A percentile compares a stretch with the other conserved stretches of the same genome.
Evolutionary conservation across 202 grass and related monocot genomes (phyloP).

Genomic region (Bolboschoenoplectus hybrid): DNA sequence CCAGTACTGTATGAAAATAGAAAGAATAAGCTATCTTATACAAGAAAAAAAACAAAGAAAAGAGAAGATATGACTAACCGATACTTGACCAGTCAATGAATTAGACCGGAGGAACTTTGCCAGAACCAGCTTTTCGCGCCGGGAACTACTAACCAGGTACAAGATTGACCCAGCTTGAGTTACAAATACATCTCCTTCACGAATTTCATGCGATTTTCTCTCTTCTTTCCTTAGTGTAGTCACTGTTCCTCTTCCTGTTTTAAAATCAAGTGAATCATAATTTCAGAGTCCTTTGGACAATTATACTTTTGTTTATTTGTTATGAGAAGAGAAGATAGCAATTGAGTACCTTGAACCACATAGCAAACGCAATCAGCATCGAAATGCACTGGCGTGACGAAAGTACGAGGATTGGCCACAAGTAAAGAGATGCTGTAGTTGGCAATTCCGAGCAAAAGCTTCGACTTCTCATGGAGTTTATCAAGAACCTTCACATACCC

Average conservation of each 20-base stretch:
- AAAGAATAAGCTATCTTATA: not conserved
- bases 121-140: conserved; percentile 55
- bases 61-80: conserved; percentile 33
- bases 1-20: not conserved
- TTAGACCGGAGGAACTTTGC: conserved; percentile 58
- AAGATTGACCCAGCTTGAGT: conserved; percentile 59
- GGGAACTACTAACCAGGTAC: conserved; percentile 61
- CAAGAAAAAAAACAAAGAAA: not conserved
- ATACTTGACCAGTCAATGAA: conserved; percentile 54
- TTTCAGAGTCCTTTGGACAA: not conserved
- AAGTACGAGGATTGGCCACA: conserved; percentile 53
- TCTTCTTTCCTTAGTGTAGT: conserved; percentile 53
- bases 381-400: conserved; percentile 56
- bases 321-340: not conserved
- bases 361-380: conserved; percentile 72
- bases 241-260: conserved; percentile 59
- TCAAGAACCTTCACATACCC: conserved; percentile 50
- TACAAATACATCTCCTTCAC: conserved; percentile 58
- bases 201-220: conserved; percentile 51
- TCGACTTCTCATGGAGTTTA: conserved; percentile 61
- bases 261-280: not conserved
- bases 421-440: conserved; percentile 66
- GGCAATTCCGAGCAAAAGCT: conserved; percentile 61
- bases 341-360: conserved; percentile 54
- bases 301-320: not conserved